Evolutionary conservation across 2,329 filamentous ascomycete species (phyloP).

Genomic region (Lasiodiplodia sp.): DNA sequence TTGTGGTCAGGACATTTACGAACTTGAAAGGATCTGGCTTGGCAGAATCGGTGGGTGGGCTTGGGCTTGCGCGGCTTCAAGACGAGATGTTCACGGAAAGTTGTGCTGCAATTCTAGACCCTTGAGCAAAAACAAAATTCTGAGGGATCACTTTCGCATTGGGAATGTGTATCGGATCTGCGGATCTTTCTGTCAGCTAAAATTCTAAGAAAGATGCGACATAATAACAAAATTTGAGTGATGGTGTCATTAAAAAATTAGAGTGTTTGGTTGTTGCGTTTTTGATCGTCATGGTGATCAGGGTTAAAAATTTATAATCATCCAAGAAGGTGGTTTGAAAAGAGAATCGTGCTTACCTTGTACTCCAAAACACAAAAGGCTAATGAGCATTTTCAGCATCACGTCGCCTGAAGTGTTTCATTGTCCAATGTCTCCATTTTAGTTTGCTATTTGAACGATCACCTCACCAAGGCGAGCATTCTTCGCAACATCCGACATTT

Average conservation of each 20-base stretch:
- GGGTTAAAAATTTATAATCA: constrained; percentile 75
- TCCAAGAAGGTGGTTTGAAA: constrained; percentile 43
- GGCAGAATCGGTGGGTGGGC: background rate
- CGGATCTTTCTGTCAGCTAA: background rate
- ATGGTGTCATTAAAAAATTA: constrained; percentile 72
- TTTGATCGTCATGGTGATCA: constrained; percentile 65
- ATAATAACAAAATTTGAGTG: background rate
- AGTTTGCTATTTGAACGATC: constrained; percentile 39
- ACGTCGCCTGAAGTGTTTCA: constrained; percentile 33
- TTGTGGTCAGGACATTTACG: background rate
- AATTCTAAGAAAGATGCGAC: background rate
- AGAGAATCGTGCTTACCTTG: constrained; percentile 46
- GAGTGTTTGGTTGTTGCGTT: constrained; percentile 69
- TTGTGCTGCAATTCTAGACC: background rate
- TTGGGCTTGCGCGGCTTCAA: background rate
- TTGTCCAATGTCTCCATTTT: constrained; percentile 39
- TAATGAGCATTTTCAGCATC: constrained; percentile 22
- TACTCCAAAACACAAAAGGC: constrained; percentile 36
- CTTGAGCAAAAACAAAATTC: background rate
- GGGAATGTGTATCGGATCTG: background rate
- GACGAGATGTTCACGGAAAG: background rate
- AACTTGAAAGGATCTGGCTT: background rate
- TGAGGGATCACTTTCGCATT: background rate
- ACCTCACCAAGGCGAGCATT: constrained; percentile 16
- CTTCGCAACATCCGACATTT: constrained; percentile 9